phyloP scores from a whole-genome alignment of 2,329 filamentous ascomycete species.

The Aspergillus proliferans region DNA sequence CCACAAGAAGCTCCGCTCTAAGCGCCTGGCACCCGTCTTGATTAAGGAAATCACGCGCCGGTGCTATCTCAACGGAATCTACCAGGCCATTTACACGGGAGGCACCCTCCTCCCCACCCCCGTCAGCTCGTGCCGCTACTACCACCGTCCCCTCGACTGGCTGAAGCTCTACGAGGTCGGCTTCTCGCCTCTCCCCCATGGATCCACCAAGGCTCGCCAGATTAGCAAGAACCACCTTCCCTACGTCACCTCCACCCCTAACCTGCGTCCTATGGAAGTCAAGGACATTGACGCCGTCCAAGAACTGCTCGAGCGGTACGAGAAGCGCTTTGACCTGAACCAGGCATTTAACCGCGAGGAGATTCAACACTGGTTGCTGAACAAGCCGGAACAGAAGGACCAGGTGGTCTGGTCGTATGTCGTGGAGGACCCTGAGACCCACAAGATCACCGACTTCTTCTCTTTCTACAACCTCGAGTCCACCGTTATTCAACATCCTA shows the following conservation, averaged over 20 bases:
- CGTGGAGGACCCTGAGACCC: conserved; percentile 64
- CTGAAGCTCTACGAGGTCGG: conserved; percentile 90
- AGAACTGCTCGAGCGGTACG: conserved; percentile 68
- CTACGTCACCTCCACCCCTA: conserved; percentile 62
- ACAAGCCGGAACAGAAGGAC: conserved; percentile 61
- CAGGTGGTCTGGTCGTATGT: conserved; percentile 93
- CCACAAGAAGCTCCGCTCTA: conserved; percentile 93
- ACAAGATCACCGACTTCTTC: conserved; percentile 91
- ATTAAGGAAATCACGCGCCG: conserved; percentile 97
- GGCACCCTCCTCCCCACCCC: conserved; percentile 87
- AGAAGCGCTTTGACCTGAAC: conserved; percentile 73
- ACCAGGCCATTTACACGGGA: conserved; percentile 93
- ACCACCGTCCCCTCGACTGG: conserved; percentile 91
- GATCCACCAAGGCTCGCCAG: conserved; percentile 80
- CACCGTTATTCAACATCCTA: conserved; percentile 75
- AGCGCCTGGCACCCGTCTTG: conserved; percentile 84
- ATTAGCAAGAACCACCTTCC: conserved; percentile 80
- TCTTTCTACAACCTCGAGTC: conserved; percentile 96
- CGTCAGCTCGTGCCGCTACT: conserved; percentile 90
- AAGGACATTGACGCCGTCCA: conserved; percentile 73
- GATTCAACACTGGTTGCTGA: conserved; percentile 78
- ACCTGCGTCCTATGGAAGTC: conserved; percentile 71
- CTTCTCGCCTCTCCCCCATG: conserved; percentile 79
- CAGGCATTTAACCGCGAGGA: conserved; percentile 76
- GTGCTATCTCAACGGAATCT: conserved; percentile 79